phyloP scores from a whole-genome alignment of 164 flowering plant species.

The Buxus sempervirens region DNA sequence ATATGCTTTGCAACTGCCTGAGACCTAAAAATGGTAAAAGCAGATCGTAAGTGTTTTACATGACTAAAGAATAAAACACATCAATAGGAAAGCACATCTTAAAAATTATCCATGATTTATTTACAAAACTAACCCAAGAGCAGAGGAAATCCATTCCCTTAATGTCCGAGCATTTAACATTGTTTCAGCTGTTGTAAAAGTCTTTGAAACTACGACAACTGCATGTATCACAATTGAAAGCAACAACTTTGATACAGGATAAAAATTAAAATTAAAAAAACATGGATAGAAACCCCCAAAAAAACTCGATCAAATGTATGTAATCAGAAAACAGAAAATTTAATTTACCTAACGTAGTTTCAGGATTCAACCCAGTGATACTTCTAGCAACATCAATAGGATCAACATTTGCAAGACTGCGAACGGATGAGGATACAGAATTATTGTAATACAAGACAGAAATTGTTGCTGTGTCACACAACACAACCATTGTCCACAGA shows the following conservation, averaged over 20 bases:
- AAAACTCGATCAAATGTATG: too few relatives aligned
- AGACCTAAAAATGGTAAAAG: conserved; percentile 46
- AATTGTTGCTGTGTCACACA: neutral
- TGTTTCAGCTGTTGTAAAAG: conserved; percentile 98
- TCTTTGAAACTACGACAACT: conserved; percentile 98
- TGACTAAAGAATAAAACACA: conserved; percentile 4
- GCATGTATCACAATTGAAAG: conserved; percentile 25
- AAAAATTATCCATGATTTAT: neutral
- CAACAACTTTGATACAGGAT: conserved; percentile 4
- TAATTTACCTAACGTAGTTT: conserved; percentile 85
- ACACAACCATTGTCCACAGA: neutral
- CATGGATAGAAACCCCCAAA: neutral
- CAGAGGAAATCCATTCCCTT: conserved; percentile 86
- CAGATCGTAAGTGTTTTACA: neutral
- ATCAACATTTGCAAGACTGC: conserved; percentile 97
- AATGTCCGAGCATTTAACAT: conserved; percentile 97
- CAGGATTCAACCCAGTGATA: conserved; percentile 82
- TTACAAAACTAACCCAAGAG: conserved; percentile 70
- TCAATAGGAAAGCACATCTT: neutral
- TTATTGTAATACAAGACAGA: conserved; percentile 1
- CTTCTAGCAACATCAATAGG: conserved; percentile 87
- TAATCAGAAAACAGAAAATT: neutral
- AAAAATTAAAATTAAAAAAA: conserved; percentile 1
- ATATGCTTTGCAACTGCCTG: conserved; percentile 95
- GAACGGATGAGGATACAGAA: conserved; percentile 5